phyloP scores from a whole-genome alignment of 2,329 filamentous ascomycete genomes.

The Karstenula rhodostoma region DNA sequence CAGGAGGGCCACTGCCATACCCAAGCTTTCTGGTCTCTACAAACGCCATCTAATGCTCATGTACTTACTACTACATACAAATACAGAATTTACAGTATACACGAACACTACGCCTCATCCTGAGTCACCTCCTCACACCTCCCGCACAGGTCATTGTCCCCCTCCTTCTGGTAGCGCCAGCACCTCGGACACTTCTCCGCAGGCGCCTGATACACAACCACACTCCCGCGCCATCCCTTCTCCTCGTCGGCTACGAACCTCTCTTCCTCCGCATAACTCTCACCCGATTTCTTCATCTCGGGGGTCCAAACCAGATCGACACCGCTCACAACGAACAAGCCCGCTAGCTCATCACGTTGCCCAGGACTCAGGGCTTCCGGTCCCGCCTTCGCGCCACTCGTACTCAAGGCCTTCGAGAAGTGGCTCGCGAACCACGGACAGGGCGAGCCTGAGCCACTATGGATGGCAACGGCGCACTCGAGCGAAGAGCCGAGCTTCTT shows the following conservation, averaged over 20 bases:
- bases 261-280: conserved; percentile 26
- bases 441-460: conserved; percentile 46
- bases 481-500: conserved; percentile 83
- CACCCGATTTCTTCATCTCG: conserved; percentile 11
- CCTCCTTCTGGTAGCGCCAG: conserved; percentile 83
- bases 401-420: conserved; percentile 2
- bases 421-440: conserved; percentile 4
- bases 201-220: conserved; percentile 54
- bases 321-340: conserved; percentile 54
- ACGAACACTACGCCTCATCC: conserved; percentile 14
- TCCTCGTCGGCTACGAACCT: conserved; percentile 41
- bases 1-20: no score
- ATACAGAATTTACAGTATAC: not conserved
- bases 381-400: not conserved
- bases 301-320: conserved; percentile 25
- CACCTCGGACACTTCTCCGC: conserved; percentile 82
- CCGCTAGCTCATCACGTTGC: conserved; percentile 47
- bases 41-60: not conserved
- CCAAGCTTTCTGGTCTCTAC: no score
- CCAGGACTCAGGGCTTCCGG: not conserved
- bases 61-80: not conserved
- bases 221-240: conserved; percentile 28
- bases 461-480: conserved; percentile 71
- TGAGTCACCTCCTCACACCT: conserved; percentile 74
- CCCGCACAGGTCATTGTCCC: conserved; percentile 71